These are phyloP conservation scores for Ophiocordyceps unilateralis DNA, from an alignment of 2,329 filamentous ascomycete genomes.

Conservation along the genomic window DNA sequence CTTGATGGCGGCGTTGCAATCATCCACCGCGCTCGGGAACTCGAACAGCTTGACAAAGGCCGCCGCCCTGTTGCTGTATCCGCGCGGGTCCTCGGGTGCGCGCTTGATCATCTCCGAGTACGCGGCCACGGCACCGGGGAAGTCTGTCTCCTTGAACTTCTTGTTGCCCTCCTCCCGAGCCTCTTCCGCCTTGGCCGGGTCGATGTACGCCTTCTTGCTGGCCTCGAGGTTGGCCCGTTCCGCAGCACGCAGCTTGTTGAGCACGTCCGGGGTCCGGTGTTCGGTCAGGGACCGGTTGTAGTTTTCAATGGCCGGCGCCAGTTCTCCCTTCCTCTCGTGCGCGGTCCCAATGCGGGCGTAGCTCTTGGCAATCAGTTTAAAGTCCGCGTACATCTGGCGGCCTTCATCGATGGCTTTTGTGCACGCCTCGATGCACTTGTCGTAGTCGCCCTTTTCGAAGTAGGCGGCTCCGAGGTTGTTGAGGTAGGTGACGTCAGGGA, in stretches of 20 bases:
- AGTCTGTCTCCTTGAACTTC: conserved; percentile 94
- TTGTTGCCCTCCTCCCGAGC: conserved; percentile 87
- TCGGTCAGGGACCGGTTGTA: conserved; percentile 92
- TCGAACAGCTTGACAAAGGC: conserved; percentile 94
- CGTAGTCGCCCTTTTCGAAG: conserved; percentile 91
- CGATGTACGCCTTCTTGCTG: conserved; percentile 66
- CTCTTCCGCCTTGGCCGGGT: conserved; percentile 84
- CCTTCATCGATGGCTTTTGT: conserved; percentile 81
- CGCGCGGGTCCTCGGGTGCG: conserved; percentile 76
- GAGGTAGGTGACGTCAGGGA: conserved; percentile 95
- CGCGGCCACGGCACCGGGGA: conserved; percentile 83
- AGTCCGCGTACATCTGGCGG: conserved; percentile 78
- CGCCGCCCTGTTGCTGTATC: conserved; percentile 93
- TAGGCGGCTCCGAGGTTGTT: conserved; percentile 91
- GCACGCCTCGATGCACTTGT: conserved; percentile 73
- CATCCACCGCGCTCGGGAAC: conserved; percentile 82
- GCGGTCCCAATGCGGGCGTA: conserved; percentile 88
- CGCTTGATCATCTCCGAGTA: conserved; percentile 97
- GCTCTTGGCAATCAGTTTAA: conserved; percentile 97
- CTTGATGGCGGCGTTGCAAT: conserved; percentile 84
- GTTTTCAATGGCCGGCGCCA: conserved; percentile 64
- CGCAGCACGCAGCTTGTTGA: conserved; percentile 77
- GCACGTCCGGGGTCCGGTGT: conserved; percentile 86
- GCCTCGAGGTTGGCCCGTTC: conserved; percentile 72
- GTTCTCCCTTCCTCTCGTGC: conserved; percentile 77